Evolutionary conservation across 345 rosid species (phyloP).

Genomic region (Lepidium africanum): DNA sequence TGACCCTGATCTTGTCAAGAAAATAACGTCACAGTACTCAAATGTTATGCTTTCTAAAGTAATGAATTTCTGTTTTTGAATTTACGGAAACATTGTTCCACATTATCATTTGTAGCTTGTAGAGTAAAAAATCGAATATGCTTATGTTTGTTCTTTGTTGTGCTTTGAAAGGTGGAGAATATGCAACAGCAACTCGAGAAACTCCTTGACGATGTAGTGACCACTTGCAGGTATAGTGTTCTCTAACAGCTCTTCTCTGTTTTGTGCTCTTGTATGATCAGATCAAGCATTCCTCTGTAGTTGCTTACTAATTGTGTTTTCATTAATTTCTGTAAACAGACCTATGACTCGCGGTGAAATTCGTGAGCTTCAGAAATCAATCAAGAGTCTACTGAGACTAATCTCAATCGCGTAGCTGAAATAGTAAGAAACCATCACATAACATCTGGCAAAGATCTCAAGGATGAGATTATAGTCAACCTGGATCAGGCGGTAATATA

Average conservation of each 20-base stretch:
- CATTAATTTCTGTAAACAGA: background rate
- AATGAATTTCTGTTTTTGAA: background rate
- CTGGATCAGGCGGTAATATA: conserved; percentile 16
- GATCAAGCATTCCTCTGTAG: background rate
- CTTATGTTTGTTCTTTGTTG: background rate
- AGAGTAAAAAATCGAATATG: background rate
- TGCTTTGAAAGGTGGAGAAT: conserved; percentile 7
- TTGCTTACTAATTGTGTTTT: background rate
- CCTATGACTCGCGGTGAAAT: conserved; percentile 18
- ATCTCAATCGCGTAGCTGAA: background rate
- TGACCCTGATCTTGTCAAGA: conserved; percentile 19
- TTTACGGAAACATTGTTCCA: background rate
- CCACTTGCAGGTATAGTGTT: conserved; percentile 16
- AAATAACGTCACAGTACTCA: background rate
- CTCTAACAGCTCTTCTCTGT: background rate
- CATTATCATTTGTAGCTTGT: background rate
- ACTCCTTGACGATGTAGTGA: conserved; percentile 14
- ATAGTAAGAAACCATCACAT: background rate
- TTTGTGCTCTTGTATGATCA: background rate
- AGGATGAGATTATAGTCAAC: conserved; percentile 11
- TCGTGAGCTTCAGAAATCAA: conserved; percentile 7
- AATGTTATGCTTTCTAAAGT: conserved; percentile 4
- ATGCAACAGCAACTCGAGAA: conserved; percentile 19
- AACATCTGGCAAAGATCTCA: background rate
- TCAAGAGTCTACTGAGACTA: conserved; percentile 10